phyloP scores from a whole-genome alignment of 2,329 filamentous ascomycete genomes.

The Eutypa lata region DNA sequence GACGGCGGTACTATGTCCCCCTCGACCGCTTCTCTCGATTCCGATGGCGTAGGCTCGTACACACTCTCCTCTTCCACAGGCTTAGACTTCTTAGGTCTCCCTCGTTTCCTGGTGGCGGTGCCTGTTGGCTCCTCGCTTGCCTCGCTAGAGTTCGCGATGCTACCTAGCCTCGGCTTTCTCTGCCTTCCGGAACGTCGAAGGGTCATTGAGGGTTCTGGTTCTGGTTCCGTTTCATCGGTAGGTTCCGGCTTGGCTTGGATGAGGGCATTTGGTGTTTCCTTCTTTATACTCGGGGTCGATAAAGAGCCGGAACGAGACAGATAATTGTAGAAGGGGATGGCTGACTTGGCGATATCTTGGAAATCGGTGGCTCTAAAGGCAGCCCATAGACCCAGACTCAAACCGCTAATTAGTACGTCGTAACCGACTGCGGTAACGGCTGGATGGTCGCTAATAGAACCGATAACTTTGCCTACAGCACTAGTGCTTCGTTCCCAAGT shows the following conservation, averaged over 20 bases:
- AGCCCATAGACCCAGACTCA: constrained; percentile 57
- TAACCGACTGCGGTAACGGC: constrained; percentile 53
- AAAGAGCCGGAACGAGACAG: not conserved
- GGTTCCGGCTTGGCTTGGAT: constrained; percentile 6
- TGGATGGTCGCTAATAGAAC: constrained; percentile 53
- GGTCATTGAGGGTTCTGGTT: constrained; percentile 16
- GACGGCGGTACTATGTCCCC: constrained; percentile 39
- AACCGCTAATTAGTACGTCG: constrained; percentile 55
- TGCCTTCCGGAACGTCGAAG: constrained; percentile 17
- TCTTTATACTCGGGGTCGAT: not conserved
- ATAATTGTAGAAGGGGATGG: constrained; percentile 28
- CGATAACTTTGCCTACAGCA: constrained; percentile 43
- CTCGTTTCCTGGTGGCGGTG: constrained; percentile 11
- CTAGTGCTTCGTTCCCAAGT: constrained; percentile 43
- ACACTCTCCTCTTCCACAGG: constrained; percentile 25
- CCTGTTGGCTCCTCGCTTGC: constrained; percentile 13
- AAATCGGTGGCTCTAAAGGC: constrained; percentile 50
- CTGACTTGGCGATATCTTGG: constrained; percentile 42
- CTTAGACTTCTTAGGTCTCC: constrained; percentile 19
- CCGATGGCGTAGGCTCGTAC: constrained; percentile 36
- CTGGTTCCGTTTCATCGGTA: constrained; percentile 1
- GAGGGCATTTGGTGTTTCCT: constrained; percentile 7
- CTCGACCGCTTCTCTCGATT: constrained; percentile 29
- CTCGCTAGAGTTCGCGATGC: constrained; percentile 18
- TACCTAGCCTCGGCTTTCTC: constrained; percentile 16